These are phyloP conservation scores for Naganishia friedmannii DNA, from an alignment of 768 basidiomycete species.

Conservation along the genomic window DNA sequence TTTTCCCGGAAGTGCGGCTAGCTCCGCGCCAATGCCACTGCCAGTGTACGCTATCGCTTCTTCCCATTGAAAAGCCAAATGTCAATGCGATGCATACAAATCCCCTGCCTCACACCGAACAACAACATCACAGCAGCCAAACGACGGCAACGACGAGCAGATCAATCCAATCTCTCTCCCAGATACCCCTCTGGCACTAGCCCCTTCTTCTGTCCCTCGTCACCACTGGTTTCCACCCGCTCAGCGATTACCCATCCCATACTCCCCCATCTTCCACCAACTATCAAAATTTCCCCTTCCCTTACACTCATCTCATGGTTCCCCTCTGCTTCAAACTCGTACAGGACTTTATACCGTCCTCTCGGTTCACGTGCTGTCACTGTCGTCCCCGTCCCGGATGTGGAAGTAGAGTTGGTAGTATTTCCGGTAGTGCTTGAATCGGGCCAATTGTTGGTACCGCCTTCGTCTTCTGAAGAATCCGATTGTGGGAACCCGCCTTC, in stretches of 20 bases:
- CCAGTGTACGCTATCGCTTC: too few relatives aligned
- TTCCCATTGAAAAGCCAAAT: too few relatives aligned
- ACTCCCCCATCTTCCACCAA: constrained; percentile 28
- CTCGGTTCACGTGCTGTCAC: constrained; percentile 21
- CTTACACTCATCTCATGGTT: constrained; percentile 30
- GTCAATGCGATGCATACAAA: too few relatives aligned
- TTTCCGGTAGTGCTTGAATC: not conserved
- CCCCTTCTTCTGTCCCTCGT: too few relatives aligned
- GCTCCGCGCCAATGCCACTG: too few relatives aligned
- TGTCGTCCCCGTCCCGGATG: constrained; percentile 3
- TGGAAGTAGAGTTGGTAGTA: not conserved
- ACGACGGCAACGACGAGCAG: too few relatives aligned
- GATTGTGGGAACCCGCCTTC: constrained; percentile 1
- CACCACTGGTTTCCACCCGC: not conserved
- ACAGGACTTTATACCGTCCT: constrained; percentile 27
- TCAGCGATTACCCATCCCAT: constrained; percentile 32
- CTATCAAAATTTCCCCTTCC: constrained; percentile 23
- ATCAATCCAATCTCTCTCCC: too few relatives aligned
- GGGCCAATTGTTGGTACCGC: constrained; percentile 7
- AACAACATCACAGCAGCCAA: too few relatives aligned
- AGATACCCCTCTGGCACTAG: too few relatives aligned
- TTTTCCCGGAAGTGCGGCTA: too few relatives aligned
- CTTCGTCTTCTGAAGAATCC: constrained; percentile 6
- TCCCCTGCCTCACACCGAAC: too few relatives aligned
- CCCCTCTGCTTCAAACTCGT: constrained; percentile 27